These are phyloP conservation scores for Sherardia arvensis DNA, from an alignment of 257 asterid genomes.

Conservation along the genomic window DNA sequence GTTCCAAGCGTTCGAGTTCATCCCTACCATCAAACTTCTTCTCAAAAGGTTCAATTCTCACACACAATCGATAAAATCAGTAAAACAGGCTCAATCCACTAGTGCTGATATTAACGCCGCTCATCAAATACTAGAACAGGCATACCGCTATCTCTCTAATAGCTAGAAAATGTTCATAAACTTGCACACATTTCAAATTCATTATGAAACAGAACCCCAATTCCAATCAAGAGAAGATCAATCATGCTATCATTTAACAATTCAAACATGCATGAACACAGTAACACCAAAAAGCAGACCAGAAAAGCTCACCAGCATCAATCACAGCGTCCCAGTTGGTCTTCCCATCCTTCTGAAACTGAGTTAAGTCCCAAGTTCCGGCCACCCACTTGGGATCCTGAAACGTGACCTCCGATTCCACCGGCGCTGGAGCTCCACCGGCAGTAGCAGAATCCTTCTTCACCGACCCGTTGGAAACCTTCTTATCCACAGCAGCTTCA, in stretches of 20 bases:
- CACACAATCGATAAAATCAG: not conserved
- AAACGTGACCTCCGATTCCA: conserved; percentile 18
- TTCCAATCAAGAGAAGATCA: not conserved
- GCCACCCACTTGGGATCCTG: conserved; percentile 62
- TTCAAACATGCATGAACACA: not conserved
- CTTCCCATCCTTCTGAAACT: conserved; percentile 56
- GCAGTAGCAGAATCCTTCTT: conserved; percentile 9
- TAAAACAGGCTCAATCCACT: not conserved
- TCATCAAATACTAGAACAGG: too few species aligned
- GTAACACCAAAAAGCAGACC: not conserved
- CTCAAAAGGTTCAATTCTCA: not conserved
- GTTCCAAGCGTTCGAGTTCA: not conserved
- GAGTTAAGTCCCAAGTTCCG: conserved; percentile 87
- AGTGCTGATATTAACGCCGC: not conserved
- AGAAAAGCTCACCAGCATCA: conserved; percentile 61
- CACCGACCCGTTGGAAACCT: conserved; percentile 53
- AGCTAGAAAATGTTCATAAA: too few species aligned
- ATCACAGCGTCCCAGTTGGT: conserved; percentile 89
- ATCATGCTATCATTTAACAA: not conserved
- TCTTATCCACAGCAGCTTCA: conserved; percentile 17
- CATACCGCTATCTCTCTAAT: too few species aligned
- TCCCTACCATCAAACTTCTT: not conserved
- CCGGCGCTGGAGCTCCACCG: conserved; percentile 26
- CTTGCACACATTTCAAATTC: not conserved
- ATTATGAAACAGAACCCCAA: not conserved